Conservation (phyloP, 2,329 filamentous ascomycete species). For the Claviceps fusiformis region DNA sequence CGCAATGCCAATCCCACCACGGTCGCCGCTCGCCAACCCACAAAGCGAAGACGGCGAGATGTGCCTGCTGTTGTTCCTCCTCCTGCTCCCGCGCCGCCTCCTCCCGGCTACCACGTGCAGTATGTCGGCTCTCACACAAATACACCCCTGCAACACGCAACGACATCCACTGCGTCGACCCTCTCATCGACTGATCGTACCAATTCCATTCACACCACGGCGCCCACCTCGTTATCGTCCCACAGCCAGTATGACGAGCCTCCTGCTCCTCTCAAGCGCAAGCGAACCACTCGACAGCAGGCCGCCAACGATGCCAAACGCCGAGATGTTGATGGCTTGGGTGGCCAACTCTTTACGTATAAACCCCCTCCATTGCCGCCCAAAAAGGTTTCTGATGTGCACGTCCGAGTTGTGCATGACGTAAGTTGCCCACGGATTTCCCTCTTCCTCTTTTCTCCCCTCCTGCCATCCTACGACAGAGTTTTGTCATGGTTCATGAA, state of each 20-base stretch:
- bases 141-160: slow-evolving; percentile 47
- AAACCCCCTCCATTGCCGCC: slow-evolving; percentile 76
- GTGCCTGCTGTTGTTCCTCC: slow-evolving; percentile 39
- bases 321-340: slow-evolving; percentile 56
- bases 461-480: background rate
- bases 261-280: slow-evolving; percentile 73
- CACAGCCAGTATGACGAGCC: slow-evolving; percentile 50
- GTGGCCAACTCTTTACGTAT: slow-evolving; percentile 65
- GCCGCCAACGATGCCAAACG: slow-evolving; percentile 71
- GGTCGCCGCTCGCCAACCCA: slow-evolving; percentile 31
- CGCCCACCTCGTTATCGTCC: slow-evolving; percentile 65
- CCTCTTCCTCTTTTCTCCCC: background rate
- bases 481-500: no score
- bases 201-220: slow-evolving; percentile 69
- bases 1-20: slow-evolving; percentile 8
- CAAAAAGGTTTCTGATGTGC: slow-evolving; percentile 76
- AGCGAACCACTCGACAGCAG: slow-evolving; percentile 64
- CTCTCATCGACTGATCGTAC: slow-evolving; percentile 77
- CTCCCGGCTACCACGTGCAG: slow-evolving; percentile 54
- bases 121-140: slow-evolving; percentile 58
- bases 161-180: slow-evolving; percentile 54
- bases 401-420: slow-evolving; percentile 47
- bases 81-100: slow-evolving; percentile 7
- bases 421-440: slow-evolving; percentile 29
- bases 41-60: slow-evolving; percentile 63